Base-by-base conservation (phyloP, 2,329 filamentous ascomycete genomes). In the Diaporthe sp. region DNA sequence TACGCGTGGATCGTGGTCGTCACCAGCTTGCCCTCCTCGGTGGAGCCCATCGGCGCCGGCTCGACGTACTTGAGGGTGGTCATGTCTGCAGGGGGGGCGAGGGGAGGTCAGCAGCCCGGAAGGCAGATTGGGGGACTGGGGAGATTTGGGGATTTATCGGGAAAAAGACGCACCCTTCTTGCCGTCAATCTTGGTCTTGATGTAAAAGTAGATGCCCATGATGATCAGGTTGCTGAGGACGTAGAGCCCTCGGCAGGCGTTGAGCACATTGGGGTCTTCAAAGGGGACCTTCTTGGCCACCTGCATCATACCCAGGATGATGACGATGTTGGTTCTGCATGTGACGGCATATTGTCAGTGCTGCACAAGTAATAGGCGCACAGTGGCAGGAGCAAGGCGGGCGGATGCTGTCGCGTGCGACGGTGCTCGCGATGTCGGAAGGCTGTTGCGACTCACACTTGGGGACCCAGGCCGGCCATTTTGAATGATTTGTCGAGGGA, bases 11-110 rank as follows among this genome's bases (percentile, higher is more conserved):
- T 91, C 77, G 97, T 99, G 77, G 97, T 99, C 73, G 96, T 98
- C 80, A 98, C 94, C 80, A 97, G 94, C 87, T 98, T 98, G 83
- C 94, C 93, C 86, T 98, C 96, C 85, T 98, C 97, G 81, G 93
- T 91, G 79, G 94, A 97, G 80, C 97, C 97, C 92, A 98, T 94
- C 58, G 95, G 92, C 7, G 97, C 91, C 58, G 96, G 96, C 88
- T 99, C 97, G 83, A 99, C 96, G 86, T 99, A 99, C 88, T 99
- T 98, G 83, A 99, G 92, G 4, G 97, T 98, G 32, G 96, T 98
- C 86, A 98, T 91, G 83, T 99, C 97, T 98, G 82, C 17, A 37
- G 58, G 53, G 51, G 5, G 27, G 25, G 2, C 30, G 51, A 6
- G 8, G 30, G 3, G 37, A 70, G 25, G 56, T 71, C 42, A 73